phyloP scores from a whole-genome alignment of 108 stramenopile genomes.

The Pseudonitzschia multistriata region DNA sequence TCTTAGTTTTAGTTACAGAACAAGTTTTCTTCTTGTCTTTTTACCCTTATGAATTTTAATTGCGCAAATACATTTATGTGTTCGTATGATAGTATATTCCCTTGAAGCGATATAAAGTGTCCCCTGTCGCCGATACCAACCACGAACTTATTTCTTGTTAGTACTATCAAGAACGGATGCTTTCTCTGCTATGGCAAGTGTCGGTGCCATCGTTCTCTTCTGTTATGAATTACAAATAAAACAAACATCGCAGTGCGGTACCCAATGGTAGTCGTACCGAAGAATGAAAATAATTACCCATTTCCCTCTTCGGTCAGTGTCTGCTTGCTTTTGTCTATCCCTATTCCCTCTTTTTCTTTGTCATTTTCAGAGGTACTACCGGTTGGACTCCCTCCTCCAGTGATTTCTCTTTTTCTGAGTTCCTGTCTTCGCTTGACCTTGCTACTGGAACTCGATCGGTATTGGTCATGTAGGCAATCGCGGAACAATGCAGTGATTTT shows the following conservation, averaged over 20 bases:
- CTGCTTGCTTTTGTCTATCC: background rate
- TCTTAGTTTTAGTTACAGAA: no score
- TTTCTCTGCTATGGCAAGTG: no score
- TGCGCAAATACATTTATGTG: no score
- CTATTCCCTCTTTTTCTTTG: background rate
- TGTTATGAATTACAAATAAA: constrained; percentile 3
- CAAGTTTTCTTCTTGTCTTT: no score
- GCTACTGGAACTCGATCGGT: constrained; percentile 25
- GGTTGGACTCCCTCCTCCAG: background rate
- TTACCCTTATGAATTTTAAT: no score
- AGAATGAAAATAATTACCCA: background rate
- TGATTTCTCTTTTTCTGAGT: background rate
- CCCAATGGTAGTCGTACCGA: no score
- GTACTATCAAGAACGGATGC: no score
- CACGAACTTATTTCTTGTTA: no score
- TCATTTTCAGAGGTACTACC: background rate
- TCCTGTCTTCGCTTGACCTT: constrained; percentile 28
- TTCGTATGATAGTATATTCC: no score
- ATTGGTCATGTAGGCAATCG: constrained; percentile 29
- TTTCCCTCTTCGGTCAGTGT: background rate
- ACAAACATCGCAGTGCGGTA: no score
- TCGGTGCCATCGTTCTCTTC: background rate
- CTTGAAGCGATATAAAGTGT: no score
- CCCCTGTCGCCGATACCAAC: no score
- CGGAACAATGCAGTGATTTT: constrained; percentile 25